These are phyloP conservation scores for Xerocomellus intermedius DNA, from an alignment of 768 basidiomycete genomes.

Conservation along the genomic window DNA sequence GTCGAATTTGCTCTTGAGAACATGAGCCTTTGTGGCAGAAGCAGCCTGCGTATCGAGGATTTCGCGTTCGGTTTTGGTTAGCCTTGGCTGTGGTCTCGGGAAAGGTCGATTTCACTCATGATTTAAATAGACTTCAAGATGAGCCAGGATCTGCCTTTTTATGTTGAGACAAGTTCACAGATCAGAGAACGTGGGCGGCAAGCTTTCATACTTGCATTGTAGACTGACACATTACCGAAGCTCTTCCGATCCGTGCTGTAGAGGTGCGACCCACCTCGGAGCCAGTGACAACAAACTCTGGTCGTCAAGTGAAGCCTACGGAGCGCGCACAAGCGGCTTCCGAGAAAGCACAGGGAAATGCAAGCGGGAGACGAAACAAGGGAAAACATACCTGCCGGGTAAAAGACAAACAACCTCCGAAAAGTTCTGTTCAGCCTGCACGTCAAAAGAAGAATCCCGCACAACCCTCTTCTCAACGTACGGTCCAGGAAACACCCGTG, in stretches of 20 bases:
- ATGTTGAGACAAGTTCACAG: slow-evolving; percentile 24
- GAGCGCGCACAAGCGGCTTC: slow-evolving; percentile 18
- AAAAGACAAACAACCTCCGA: neutral
- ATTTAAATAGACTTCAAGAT: slow-evolving; percentile 25
- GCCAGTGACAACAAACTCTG: slow-evolving; percentile 21
- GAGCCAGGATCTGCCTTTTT: slow-evolving; percentile 33
- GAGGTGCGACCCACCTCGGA: slow-evolving; percentile 1
- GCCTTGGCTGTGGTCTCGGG: neutral
- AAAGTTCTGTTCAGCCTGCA: neutral
- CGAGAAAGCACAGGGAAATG: neutral
- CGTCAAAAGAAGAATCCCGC: neutral
- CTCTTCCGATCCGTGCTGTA: slow-evolving; percentile 5
- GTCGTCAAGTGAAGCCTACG: slow-evolving; percentile 23
- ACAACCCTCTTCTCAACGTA: neutral
- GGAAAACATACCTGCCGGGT: neutral
- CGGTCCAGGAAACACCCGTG: neutral
- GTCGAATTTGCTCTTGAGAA: slow-evolving; percentile 24
- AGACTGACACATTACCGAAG: slow-evolving; percentile 13
- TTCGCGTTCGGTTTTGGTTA: slow-evolving; percentile 32
- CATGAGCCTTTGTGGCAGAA: slow-evolving; percentile 22
- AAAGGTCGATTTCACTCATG: neutral
- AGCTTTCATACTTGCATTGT: neutral
- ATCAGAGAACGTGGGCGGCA: slow-evolving; percentile 26
- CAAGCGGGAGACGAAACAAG: neutral
- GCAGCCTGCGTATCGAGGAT: slow-evolving; percentile 20